Conservation (phyloP, 2,329 filamentous ascomycete species). For the Anthostomella pinea region DNA sequence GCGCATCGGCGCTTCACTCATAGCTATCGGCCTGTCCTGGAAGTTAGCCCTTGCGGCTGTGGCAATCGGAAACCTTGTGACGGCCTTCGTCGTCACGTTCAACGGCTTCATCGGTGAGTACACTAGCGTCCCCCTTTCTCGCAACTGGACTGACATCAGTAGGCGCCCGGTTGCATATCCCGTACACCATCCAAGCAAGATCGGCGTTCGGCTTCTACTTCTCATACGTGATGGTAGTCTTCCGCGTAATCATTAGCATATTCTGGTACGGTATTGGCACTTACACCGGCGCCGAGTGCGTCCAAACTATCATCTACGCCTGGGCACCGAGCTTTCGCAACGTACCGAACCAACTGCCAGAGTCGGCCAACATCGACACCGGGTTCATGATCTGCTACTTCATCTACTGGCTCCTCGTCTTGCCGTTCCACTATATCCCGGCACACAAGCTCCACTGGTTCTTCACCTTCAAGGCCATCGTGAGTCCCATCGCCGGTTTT, state of each 20-base stretch:
- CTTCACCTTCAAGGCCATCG: slow-evolving; percentile 13
- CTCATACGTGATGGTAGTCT: slow-evolving; percentile 21
- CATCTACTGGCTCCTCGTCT: slow-evolving; percentile 9
- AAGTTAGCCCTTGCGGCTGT: slow-evolving; percentile 17
- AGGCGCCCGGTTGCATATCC: slow-evolving; percentile 25
- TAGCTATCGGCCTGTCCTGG: slow-evolving; percentile 18
- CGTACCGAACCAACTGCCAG: slow-evolving; percentile 9
- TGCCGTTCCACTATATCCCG: slow-evolving; percentile 9
- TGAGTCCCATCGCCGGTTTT: slow-evolving; percentile 11
- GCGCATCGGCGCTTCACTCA: slow-evolving; percentile 16
- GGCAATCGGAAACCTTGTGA: slow-evolving; percentile 16
- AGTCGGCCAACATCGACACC: slow-evolving; percentile 8
- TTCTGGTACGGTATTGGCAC: slow-evolving; percentile 34
- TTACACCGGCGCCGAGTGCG: slow-evolving; percentile 28
- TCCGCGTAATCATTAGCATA: slow-evolving; percentile 32
- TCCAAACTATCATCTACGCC: slow-evolving; percentile 26
- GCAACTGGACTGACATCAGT: too few species aligned
- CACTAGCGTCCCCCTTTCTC: too few species aligned
- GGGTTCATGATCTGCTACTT: slow-evolving; percentile 13
- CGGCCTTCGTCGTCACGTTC: slow-evolving; percentile 17
- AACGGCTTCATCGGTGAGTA: slow-evolving; percentile 21
- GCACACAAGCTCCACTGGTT: slow-evolving; percentile 14
- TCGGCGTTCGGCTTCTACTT: slow-evolving; percentile 29
- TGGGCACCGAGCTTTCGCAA: slow-evolving; percentile 10
- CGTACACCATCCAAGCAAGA: slow-evolving; percentile 25